phyloP scores from a whole-genome alignment of 768 basidiomycete genomes.

The Trametes sanguinea region DNA sequence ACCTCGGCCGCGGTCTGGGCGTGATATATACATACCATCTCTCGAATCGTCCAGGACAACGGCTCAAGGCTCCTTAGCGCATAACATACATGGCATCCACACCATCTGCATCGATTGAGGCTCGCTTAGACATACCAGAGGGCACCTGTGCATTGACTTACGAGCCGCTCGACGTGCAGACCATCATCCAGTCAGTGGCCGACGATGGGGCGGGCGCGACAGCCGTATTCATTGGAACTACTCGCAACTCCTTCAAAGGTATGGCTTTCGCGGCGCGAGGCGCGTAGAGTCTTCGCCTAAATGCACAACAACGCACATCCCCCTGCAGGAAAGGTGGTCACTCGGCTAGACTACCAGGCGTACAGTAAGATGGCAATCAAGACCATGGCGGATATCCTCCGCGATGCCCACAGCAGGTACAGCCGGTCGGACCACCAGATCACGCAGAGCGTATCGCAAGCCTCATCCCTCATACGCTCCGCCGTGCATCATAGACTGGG shows the following conservation, averaged over 20 bases:
- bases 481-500: constrained; percentile 79
- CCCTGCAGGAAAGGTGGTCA: constrained; percentile 51
- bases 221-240: constrained; percentile 81
- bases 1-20: too few species aligned
- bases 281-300: background rate
- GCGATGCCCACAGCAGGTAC: constrained; percentile 43
- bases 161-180: constrained; percentile 53
- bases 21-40: background rate
- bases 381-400: constrained; percentile 66
- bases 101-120: constrained; percentile 43
- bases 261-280: constrained; percentile 6
- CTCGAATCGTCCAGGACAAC: background rate
- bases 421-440: constrained; percentile 42
- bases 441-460: background rate
- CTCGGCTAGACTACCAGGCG: constrained; percentile 78
- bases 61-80: too few species aligned
- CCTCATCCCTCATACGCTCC: constrained; percentile 49
- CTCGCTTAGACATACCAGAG: constrained; percentile 42
- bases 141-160: constrained; percentile 64
- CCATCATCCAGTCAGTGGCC: constrained; percentile 62
- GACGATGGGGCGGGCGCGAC: constrained; percentile 71
- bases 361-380: constrained; percentile 81
- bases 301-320: background rate
- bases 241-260: constrained; percentile 86
- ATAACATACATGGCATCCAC: constrained; percentile 1